Evolutionary conservation across 2,329 filamentous ascomycete genomes (phyloP).

Genomic region (Pseudocercospora crystallina): DNA sequence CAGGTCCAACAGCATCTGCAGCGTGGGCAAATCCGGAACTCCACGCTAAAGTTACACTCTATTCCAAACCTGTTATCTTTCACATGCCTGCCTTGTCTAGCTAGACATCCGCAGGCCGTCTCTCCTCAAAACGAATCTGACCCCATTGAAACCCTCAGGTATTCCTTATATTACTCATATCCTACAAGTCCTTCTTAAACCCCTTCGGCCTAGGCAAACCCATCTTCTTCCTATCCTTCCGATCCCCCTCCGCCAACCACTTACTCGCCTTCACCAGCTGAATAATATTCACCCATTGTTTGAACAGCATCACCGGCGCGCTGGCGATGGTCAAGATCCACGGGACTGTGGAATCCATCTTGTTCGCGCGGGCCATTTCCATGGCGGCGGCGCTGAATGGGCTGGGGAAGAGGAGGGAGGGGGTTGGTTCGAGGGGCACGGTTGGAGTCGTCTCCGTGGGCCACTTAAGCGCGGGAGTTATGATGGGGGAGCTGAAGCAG

Average conservation of each 20-base stretch:
- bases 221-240: constrained; percentile 32
- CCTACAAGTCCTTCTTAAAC: neutral
- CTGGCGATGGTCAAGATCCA: constrained; percentile 81
- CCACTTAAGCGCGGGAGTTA: constrained; percentile 72
- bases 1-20: too few relatives aligned
- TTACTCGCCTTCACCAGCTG: constrained; percentile 91
- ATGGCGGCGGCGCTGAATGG: constrained; percentile 91
- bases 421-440: constrained; percentile 43
- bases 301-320: constrained; percentile 82
- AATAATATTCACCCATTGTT: constrained; percentile 91
- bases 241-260: constrained; percentile 90
- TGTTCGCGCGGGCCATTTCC: constrained; percentile 88
- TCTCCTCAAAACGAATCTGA: too few relatives aligned
- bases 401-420: constrained; percentile 76
- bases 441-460: constrained; percentile 56
- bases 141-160: too few relatives aligned
- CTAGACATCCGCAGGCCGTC: too few relatives aligned
- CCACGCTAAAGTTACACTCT: too few relatives aligned
- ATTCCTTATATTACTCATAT: too few relatives aligned
- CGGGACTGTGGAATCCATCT: constrained; percentile 62
- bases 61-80: too few relatives aligned
- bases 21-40: too few relatives aligned
- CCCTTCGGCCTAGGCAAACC: constrained; percentile 21
- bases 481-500: constrained; percentile 87
- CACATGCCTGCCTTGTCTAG: too few relatives aligned